A percentile compares a stretch with the other conserved stretches of the same genome.
Conservation (phyloP, 345 rosid species). For the Lenwebbia sp. region DNA sequence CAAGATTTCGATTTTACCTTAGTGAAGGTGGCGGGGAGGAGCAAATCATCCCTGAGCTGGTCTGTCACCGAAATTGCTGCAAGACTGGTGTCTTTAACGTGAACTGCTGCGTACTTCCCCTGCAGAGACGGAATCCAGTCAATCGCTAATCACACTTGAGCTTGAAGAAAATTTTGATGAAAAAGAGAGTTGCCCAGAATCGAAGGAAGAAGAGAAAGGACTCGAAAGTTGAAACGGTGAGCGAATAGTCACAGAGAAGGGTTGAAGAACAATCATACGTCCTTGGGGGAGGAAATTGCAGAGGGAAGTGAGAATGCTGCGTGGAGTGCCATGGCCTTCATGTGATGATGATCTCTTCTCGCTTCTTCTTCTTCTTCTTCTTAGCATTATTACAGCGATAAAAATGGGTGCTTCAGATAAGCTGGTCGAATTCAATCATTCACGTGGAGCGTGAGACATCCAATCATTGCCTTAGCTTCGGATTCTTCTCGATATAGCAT, state of each 20-base stretch:
- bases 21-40: background rate
- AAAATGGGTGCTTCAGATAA: background rate
- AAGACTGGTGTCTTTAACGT: background rate
- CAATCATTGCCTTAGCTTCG: background rate
- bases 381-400: background rate
- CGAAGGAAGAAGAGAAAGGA: background rate
- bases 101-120: background rate
- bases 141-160: background rate
- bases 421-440: no score
- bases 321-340: slow-evolving; percentile 51
- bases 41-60: background rate
- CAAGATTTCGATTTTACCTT: background rate
- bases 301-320: slow-evolving; percentile 70
- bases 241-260: background rate
- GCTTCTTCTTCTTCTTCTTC: background rate
- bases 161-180: background rate
- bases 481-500: background rate
- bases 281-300: slow-evolving; percentile 42
- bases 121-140: background rate
- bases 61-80: background rate
- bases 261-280: slow-evolving; percentile 22
- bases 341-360: background rate
- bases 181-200: background rate
- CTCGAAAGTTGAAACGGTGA: background rate
- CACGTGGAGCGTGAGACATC: background rate